phyloP scores from a whole-genome alignment of 2,329 filamentous ascomycete species.

The Scytalidium sp. region DNA sequence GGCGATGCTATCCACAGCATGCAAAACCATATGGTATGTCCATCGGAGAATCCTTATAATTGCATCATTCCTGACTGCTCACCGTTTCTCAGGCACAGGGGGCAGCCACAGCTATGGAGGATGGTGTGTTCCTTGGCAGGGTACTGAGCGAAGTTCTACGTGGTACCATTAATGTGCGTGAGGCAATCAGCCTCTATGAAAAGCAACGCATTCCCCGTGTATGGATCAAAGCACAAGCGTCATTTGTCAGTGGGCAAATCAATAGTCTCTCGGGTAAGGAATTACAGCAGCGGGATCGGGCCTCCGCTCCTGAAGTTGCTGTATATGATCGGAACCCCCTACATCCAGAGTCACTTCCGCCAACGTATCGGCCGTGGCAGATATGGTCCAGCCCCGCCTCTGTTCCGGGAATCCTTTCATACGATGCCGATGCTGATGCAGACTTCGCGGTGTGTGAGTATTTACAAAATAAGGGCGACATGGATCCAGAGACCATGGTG shows the following conservation, averaged over 20 bases:
- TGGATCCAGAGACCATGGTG: neutral
- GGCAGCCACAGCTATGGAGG: neutral
- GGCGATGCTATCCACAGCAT: constrained; percentile 1
- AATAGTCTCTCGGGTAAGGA: neutral
- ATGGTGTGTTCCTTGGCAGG: neutral
- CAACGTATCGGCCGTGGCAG: neutral
- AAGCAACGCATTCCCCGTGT: neutral
- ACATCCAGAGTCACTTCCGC: neutral
- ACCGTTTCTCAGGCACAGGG: neutral
- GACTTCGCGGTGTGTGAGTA: neutral
- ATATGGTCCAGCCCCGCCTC: neutral
- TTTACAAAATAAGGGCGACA: neutral
- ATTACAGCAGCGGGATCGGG: neutral
- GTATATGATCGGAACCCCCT: neutral
- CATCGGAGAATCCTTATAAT: neutral
- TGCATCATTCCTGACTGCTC: neutral
- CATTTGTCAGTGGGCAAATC: neutral
- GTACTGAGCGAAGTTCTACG: neutral
- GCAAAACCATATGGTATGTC: neutral
- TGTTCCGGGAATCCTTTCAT: neutral
- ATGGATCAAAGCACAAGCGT: neutral
- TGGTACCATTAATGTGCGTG: neutral
- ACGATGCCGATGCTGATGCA: neutral
- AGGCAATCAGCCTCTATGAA: neutral
- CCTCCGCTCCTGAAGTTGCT: neutral